Evolutionary conservation across 2,329 filamentous ascomycete genomes (phyloP).

Genomic region (Trichoderma oligosporum): DNA sequence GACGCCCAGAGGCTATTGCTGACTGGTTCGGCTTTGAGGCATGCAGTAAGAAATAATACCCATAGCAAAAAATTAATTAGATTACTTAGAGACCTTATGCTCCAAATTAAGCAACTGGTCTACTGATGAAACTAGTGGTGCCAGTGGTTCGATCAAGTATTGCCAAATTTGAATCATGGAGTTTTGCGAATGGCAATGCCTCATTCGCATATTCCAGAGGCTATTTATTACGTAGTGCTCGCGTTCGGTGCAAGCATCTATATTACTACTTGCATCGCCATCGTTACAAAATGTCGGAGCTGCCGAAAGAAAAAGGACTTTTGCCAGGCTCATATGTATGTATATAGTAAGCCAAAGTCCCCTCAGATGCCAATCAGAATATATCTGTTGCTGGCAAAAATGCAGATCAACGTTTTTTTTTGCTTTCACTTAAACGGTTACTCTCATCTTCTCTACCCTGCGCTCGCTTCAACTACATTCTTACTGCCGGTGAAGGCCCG

Average conservation of each 20-base stretch:
- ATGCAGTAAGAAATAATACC: background rate
- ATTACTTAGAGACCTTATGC: background rate
- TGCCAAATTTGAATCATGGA: no score
- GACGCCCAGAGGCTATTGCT: background rate
- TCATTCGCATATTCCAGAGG: background rate
- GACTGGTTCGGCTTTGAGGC: background rate
- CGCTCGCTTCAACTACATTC: background rate
- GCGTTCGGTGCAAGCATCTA: background rate
- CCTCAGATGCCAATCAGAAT: background rate
- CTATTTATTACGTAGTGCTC: no score
- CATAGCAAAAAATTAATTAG: background rate
- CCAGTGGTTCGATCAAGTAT: background rate
- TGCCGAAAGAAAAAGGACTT: background rate
- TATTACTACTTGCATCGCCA: background rate
- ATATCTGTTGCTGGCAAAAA: background rate
- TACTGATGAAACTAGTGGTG: background rate
- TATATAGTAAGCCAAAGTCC: no score
- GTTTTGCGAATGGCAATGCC: background rate
- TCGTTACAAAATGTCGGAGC: background rate
- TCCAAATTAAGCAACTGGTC: background rate
- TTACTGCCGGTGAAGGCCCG: background rate
- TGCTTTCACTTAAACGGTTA: no score
- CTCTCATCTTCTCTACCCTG: no score
- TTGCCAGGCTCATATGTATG: no score
- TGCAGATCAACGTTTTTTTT: background rate